Conservation (phyloP, 192 early-diverging fungal genomes). For the Mortierella claussenii region DNA sequence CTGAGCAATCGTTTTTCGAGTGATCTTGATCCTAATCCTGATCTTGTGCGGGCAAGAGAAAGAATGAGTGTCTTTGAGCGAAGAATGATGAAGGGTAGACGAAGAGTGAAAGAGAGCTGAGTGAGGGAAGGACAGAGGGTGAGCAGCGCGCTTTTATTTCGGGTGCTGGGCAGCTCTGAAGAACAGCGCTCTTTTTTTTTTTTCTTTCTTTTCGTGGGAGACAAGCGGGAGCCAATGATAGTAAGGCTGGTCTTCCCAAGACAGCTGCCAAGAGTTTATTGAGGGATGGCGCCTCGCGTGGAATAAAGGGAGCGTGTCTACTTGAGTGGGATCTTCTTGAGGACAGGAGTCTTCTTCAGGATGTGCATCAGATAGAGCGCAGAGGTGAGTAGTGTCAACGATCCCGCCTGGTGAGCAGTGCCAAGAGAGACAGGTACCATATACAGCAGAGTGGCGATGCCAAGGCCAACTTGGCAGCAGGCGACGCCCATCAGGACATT, state of each 20-base stretch:
- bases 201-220: no score
- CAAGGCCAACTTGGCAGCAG: conserved; percentile 82
- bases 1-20: background rate
- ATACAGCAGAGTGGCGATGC: conserved; percentile 93
- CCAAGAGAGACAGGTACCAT: conserved; percentile 94
- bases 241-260: no score
- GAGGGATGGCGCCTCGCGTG: no score
- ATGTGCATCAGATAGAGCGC: conserved; percentile 83
- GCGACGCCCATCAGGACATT: conserved; percentile 82
- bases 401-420: conserved; percentile 94
- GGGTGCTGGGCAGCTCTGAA: no score
- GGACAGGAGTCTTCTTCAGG: conserved; percentile 65
- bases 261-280: no score
- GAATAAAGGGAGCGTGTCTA: no score
- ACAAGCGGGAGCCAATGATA: no score
- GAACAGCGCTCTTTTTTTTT: no score
- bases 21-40: background rate
- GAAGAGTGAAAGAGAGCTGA: no score
- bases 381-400: conserved; percentile 84
- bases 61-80: conserved; percentile 6
- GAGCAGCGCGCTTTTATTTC: no score
- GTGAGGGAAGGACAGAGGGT: no score
- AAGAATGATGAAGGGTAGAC: conserved; percentile 22
- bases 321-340: conserved; percentile 44
- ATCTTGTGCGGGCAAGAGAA: conserved; percentile 14